Evolutionary conservation across 306 rosid genomes (phyloP).

Genomic region (Malus fusca): DNA sequence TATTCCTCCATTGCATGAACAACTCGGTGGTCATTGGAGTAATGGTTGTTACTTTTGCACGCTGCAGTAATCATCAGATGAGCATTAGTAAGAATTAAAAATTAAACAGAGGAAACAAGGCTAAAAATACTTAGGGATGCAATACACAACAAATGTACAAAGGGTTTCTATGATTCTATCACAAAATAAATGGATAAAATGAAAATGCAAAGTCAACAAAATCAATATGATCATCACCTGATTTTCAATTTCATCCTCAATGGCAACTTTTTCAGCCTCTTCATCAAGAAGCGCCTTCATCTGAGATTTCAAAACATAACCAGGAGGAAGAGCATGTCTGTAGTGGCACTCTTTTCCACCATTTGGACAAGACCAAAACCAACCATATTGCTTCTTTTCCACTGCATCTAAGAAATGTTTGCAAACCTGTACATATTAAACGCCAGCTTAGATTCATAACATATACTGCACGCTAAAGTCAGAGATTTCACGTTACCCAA

Average conservation of each 20-base stretch:
- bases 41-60: conserved; percentile 53
- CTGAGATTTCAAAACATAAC: conserved; percentile 89
- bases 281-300: conserved; percentile 92
- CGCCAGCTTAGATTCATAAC: neutral
- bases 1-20: conserved; percentile 84
- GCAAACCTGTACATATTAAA: conserved; percentile 29
- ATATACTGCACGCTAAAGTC: neutral
- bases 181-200: neutral
- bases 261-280: conserved; percentile 60
- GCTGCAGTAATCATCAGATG: conserved; percentile 38
- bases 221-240: conserved; percentile 39
- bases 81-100: neutral
- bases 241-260: conserved; percentile 90
- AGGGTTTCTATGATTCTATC: neutral
- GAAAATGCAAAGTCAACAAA: neutral
- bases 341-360: conserved; percentile 90
- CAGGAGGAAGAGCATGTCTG: conserved; percentile 97
- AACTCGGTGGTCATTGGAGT: conserved; percentile 87
- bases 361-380: conserved; percentile 93
- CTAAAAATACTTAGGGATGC: neutral
- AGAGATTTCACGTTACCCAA: neutral
- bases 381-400: conserved; percentile 94
- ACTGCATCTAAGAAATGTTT: conserved; percentile 66
- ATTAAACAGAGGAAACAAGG: neutral
- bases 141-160: neutral